Conservation (phyloP, 495 filamentous ascomycete genomes). For the Elasticomyces elasticus region DNA sequence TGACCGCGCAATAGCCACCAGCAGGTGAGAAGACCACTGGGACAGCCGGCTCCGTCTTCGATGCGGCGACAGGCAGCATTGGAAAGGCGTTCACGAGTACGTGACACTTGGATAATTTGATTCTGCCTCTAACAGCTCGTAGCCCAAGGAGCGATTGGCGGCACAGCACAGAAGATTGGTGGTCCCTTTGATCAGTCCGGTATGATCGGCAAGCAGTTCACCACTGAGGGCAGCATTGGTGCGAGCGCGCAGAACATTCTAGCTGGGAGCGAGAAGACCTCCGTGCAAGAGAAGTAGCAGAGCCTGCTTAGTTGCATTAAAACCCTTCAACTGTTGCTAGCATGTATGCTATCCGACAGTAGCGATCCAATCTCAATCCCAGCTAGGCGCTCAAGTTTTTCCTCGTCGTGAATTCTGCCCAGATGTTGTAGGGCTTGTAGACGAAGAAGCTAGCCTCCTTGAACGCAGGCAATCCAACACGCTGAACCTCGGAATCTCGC, state of each 20-base stretch:
- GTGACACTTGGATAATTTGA: neutral
- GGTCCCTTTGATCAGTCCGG: constrained; percentile 43
- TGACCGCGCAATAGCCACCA: neutral
- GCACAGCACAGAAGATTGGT: constrained; percentile 43
- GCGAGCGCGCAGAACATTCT: constrained; percentile 38
- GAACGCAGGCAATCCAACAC: too few relatives aligned
- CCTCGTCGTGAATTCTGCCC: too few relatives aligned
- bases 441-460: too few relatives aligned
- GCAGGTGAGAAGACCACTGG: constrained; percentile 18
- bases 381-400: too few relatives aligned
- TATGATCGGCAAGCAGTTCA: constrained; percentile 38
- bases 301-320: too few relatives aligned
- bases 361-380: too few relatives aligned
- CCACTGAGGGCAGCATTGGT: constrained; percentile 32
- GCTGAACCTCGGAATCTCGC: too few relatives aligned
- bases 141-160: constrained; percentile 45
- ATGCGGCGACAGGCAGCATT: constrained; percentile 6
- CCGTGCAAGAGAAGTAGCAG: neutral
- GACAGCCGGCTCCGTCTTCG: constrained; percentile 7
- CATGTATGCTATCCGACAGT: too few relatives aligned
- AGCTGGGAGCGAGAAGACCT: constrained; percentile 17
- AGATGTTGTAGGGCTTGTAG: too few relatives aligned
- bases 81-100: constrained; percentile 14
- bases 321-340: too few relatives aligned
- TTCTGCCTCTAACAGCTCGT: neutral